Evolutionary conservation across 2,329 filamentous ascomycete genomes (phyloP).

Genomic region (Cryphonectria carpinicola): DNA sequence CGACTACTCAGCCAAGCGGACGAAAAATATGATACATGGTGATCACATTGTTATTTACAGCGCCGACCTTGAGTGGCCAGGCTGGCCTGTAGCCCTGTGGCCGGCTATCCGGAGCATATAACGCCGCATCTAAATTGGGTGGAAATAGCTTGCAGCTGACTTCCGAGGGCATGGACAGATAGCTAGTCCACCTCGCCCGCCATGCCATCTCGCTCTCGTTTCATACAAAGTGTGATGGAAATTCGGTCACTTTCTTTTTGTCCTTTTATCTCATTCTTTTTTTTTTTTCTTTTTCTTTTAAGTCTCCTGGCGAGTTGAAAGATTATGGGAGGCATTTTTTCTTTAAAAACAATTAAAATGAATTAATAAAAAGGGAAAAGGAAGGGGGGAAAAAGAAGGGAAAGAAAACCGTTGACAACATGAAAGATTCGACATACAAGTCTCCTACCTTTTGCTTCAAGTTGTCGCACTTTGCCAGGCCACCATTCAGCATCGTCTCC

Average conservation of each 20-base stretch:
- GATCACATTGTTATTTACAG: neutral
- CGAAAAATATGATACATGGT: neutral
- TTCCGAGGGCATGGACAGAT: neutral
- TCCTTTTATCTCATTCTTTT: neutral
- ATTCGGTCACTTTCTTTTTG: neutral
- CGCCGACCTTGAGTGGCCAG: neutral
- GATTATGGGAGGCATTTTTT: too few relatives aligned
- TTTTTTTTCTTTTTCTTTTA: too few relatives aligned
- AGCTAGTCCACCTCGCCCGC: neutral
- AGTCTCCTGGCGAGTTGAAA: too few relatives aligned
- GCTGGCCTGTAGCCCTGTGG: neutral
- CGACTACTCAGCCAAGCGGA: neutral
- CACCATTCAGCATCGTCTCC: too few relatives aligned
- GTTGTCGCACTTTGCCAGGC: too few relatives aligned
- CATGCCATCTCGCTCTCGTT: neutral
- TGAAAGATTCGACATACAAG: too few relatives aligned
- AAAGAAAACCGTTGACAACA: too few relatives aligned
- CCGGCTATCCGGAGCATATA: neutral
- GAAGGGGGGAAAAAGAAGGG: too few relatives aligned
- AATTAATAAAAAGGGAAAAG: too few relatives aligned
- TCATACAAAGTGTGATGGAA: neutral
- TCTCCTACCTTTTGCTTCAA: too few relatives aligned
- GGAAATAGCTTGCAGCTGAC: neutral
- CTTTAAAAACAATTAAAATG: too few relatives aligned
- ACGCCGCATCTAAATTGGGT: neutral